Base-by-base conservation (phyloP, 371 early-diverging fungal genomes). In the Mortierella sp. region DNA sequence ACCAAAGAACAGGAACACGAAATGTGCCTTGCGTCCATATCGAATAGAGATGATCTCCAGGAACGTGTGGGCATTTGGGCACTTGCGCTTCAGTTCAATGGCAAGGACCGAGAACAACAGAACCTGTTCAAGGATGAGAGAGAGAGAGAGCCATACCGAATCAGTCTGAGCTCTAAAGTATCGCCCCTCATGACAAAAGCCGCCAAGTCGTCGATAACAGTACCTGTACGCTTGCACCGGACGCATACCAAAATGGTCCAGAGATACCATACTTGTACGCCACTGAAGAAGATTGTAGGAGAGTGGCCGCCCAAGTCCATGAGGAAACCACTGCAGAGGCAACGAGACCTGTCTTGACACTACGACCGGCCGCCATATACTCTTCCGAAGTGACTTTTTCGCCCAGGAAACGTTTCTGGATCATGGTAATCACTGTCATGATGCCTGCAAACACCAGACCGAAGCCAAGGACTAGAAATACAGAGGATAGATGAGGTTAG, bases 291-390 rank as follows among this genome's bases (percentile, higher is more conserved):
- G 84, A 83, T 45, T 88, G 88, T 24, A 90, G 58, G 27, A 90
- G 58, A 0, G 91, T 91, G 26, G 90, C 89, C 3, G 89, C 89
- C 89, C 89, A 89, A 19, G 89, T 89, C 89, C 89, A 89, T 2
- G 82, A 81, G 14, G 84, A 83, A 1, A 91, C 91, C 58, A 90
- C 85, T 3, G 90, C 91, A 56, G 87, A 83, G 2, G 91, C 91
- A n/a, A 86, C 86, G 2, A 91, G 76, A 52, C 91, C 91, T 2
- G 87, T 85, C 73, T 89, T 89, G 31, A 90, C 84, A 16, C 73
- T 82, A 39, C 91, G 80, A 21, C 86, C 81, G 2, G 89, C 90
- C 1, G 91, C 89, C 86, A 85, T 88, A 63, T 85, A 91, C 79
- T 84, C 87, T 78, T 90, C 91, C 12, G 87, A 85, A 7, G 87